Conservation (phyloP, 73 alveolate genomes). For the Tetrahymena elliotti region DNA sequence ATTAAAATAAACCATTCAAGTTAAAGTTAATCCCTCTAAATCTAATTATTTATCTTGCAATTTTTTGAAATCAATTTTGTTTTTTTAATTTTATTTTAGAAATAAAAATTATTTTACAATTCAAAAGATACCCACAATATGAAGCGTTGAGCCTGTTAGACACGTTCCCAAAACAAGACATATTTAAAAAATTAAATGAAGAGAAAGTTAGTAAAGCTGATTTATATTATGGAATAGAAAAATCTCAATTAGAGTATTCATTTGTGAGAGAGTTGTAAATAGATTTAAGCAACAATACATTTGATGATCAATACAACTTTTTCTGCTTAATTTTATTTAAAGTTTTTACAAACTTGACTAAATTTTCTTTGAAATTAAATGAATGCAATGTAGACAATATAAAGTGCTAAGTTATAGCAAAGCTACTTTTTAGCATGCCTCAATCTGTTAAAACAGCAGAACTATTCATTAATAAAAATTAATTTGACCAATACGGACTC, state of each 20-base stretch:
- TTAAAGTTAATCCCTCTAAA: too few species aligned
- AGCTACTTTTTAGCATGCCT: background rate
- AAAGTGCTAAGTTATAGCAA: background rate
- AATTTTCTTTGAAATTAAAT: background rate
- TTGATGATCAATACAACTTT: background rate
- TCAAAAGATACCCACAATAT: background rate
- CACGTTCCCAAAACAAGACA: background rate
- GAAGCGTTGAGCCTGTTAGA: background rate
- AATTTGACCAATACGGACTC: background rate
- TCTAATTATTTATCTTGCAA: too few species aligned
- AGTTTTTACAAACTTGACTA: background rate
- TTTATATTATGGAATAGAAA: background rate
- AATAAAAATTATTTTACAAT: background rate
- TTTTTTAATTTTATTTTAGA: too few species aligned
- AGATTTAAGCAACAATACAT: background rate
- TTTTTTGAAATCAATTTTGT: too few species aligned
- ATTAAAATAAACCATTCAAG: too few species aligned
- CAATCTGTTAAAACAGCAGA: background rate
- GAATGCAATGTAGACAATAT: background rate
- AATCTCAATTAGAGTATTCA: background rate
- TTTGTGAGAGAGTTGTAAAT: background rate
- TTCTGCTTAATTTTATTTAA: background rate
- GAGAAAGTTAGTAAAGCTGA: background rate
- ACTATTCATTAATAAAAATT: background rate
- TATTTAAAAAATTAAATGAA: background rate